Base-by-base conservation (phyloP, 2,329 filamentous ascomycete species). In the Penicillium brasilianum region DNA sequence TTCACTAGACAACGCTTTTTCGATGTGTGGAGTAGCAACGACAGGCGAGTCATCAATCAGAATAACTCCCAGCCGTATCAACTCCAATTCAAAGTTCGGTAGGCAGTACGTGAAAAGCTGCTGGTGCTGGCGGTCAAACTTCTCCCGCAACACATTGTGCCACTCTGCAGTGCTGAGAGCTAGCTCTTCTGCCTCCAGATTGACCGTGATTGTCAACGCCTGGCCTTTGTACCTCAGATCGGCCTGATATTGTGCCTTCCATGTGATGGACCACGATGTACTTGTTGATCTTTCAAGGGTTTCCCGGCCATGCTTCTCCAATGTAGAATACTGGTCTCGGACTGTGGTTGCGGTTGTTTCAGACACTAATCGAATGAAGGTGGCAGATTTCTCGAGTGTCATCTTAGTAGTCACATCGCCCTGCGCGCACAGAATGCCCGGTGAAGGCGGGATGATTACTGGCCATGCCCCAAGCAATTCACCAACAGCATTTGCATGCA, bases 381-480 rank as follows among this genome's bases (percentile, higher is more conserved):
- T 81, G 57, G 72, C 72, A 2, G 80, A 82, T 57, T 81, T 74
- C 44, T 81, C 79, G 52, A 82, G 80, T 43, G 79, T 79, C 65
- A 84, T 77, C 63, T 81, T 81, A 0, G 82, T 84, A 0, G 79
- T 82, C 3, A 78, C 80, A 71, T 84, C 82, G 0, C 82, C 82
- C 57, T 81, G 78, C 2, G 82, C 82, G 61, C 82, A 84, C 0
- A 84, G 71, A 10, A 82, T 80, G 22, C 82, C 82, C 4, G 82
- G 82, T 1, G 80, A 80, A 1, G 79, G 81, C 11, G 82, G 82
- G 2, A 84, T 73, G n/a, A 84, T 83, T n/a, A 84, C 81, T 4
- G 82, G 82, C 78, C 80, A 84, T 2, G 81, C 79, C 0, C 80
- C 80, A 5, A 84, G 75, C 1, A 84, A 75, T 64, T 82, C 77